Conservation (phyloP, 306 rosid species). For the Oxytropis ochrocephala region DNA sequence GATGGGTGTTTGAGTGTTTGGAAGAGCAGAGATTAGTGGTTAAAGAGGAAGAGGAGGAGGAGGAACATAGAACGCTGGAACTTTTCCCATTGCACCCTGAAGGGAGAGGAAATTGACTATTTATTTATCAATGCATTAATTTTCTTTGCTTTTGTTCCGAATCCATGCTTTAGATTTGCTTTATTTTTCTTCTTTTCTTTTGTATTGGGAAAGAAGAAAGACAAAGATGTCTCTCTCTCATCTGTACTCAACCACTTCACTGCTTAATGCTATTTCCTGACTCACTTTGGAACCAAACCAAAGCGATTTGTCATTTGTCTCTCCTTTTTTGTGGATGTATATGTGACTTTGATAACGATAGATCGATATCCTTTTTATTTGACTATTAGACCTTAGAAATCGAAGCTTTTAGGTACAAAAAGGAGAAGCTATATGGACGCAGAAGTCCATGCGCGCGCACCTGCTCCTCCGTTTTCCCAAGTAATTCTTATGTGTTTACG, state of each 20-base stretch:
- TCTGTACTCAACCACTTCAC: slow-evolving; percentile 38
- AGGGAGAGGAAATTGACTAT: slow-evolving; percentile 44
- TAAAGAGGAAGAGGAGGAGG: slow-evolving; percentile 33
- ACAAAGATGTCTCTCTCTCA: slow-evolving; percentile 39
- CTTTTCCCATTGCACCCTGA: slow-evolving; percentile 93
- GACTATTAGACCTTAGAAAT: slow-evolving; percentile 34
- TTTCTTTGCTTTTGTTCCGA: slow-evolving; percentile 9
- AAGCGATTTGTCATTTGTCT: slow-evolving; percentile 29
- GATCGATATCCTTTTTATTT: slow-evolving; percentile 51
- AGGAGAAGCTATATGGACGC: slow-evolving; percentile 51
- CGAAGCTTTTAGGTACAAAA: slow-evolving; percentile 73
- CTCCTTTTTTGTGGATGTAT: slow-evolving; percentile 33
- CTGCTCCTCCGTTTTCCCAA: slow-evolving; percentile 8
- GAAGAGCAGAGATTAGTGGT: slow-evolving; percentile 33
- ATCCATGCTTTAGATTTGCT: slow-evolving; percentile 33
- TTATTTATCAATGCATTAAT: not conserved
- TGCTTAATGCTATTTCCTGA: slow-evolving; percentile 37
- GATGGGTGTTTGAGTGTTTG: slow-evolving; percentile 64
- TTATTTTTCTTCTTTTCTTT: slow-evolving; percentile 48
- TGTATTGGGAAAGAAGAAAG: slow-evolving; percentile 73
- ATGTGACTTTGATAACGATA: slow-evolving; percentile 34
- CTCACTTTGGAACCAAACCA: slow-evolving; percentile 47
- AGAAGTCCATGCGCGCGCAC: slow-evolving; percentile 71
- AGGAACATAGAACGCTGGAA: slow-evolving; percentile 69
- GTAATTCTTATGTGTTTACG: too few relatives aligned